Conservation (phyloP, 1,284 basidiomycete genomes). For the Cryptococcus maquisensis region DNA sequence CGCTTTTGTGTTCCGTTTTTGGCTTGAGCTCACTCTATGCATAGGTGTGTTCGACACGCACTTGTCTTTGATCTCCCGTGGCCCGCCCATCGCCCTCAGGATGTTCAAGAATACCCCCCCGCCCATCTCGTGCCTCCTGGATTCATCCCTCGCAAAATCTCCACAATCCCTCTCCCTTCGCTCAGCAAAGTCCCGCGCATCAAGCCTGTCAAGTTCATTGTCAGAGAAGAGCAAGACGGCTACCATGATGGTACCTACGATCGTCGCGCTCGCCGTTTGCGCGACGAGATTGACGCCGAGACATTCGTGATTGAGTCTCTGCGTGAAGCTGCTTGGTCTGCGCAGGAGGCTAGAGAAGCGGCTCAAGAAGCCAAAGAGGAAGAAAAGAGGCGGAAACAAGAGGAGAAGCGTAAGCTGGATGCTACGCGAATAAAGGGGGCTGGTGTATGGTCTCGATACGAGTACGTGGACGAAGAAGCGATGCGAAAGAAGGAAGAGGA, state of each 20-base stretch:
- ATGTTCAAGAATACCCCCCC: conserved; percentile 37
- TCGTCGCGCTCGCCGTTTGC: conserved; percentile 14
- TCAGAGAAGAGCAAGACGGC: too few species aligned
- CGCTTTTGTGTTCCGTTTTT: background rate
- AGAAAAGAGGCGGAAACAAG: conserved; percentile 17
- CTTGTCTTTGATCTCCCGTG: conserved; percentile 41
- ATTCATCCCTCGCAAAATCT: conserved; percentile 27
- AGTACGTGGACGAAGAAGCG: conserved; percentile 30
- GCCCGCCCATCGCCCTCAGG: conserved; percentile 32
- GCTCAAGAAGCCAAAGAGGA: conserved; percentile 24
- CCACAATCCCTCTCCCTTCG: conserved; percentile 30
- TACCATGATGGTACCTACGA: conserved; percentile 2
- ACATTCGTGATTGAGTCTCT: conserved; percentile 24
- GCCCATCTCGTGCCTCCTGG: conserved; percentile 30
- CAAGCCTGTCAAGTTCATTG: conserved; percentile 9
- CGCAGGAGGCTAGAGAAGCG: conserved; percentile 20
- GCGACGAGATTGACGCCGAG: conserved; percentile 23
- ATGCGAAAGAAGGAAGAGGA: conserved; percentile 20
- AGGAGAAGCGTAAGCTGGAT: conserved; percentile 27
- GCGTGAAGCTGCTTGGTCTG: conserved; percentile 27
- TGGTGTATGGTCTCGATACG: conserved; percentile 39
- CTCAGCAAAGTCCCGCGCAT: conserved; percentile 27
- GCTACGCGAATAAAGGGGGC: conserved; percentile 33
- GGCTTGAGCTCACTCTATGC: background rate
- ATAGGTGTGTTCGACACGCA: conserved; percentile 42